Base-by-base conservation (phyloP, 805 yeast species). In the Pichia cephalocereana region DNA sequence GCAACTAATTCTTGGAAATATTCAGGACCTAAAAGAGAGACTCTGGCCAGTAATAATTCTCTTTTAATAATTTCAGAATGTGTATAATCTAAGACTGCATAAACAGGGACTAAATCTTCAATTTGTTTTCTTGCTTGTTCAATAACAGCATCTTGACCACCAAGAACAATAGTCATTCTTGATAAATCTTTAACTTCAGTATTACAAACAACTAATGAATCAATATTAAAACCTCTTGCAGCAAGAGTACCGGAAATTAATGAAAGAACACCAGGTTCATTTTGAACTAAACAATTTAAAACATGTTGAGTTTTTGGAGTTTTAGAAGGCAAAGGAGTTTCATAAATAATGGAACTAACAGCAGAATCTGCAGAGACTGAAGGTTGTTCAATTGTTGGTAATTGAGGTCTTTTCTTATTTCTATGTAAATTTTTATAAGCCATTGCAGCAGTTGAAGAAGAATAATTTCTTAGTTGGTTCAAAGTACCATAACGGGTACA, bases 111-210 rank as follows among this genome's bases (percentile, higher is more conserved):
- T 64, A 93, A 77, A 62, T 93, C 97, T 71, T 93, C 99, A 52
- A 93, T 85, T 69, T 93, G 99, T 68, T 97, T 83, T 68, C 99
- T 80, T 2, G 97, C 98, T 72, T 93, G 99, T 67, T 93, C 99
- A 56, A 93, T 84, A 46, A 93, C 89, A 27, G 93, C 96, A 61
- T 91, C 96, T 67, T 88, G 95, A 52, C 98, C 99, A 49, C 82
- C 83, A 59, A 93, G 73, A 11, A 88, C 96, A 58, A 93, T 87
- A 8, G 99, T 93, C 99, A 93, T 93, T 66, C 99, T 79, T 31
- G 96, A 86, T 57, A 93, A 76, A 64, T 93, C 97, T 67, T 83
- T 81, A 51, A 93, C 97, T 66, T 91, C 98, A 38, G 99, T 93
- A 71, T 83, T 86, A 66, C 96, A 91, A 43, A 93, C 99, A 50